Conservation (phyloP, 2,329 filamentous ascomycete genomes). For the Fusarium haematococcum region DNA sequence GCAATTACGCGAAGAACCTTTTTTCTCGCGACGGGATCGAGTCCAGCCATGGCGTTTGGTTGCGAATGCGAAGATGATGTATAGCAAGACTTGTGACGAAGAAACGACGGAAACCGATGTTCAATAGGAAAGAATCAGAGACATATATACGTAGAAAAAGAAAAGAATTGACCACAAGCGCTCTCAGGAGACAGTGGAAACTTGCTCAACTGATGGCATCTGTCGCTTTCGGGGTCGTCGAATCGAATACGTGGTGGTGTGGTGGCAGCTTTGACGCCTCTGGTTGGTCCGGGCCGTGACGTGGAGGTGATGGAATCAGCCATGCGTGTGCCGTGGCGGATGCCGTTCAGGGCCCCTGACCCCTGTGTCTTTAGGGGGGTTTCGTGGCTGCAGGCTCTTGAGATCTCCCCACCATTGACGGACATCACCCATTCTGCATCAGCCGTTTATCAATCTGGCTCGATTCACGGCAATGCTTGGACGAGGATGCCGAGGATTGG, state of each 20-base stretch:
- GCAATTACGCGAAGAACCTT: constrained; percentile 89
- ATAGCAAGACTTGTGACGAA: neutral
- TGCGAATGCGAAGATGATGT: constrained; percentile 9
- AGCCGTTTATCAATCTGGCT: neutral
- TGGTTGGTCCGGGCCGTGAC: constrained; percentile 7
- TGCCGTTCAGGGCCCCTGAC: constrained; percentile 12
- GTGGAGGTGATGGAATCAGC: constrained; percentile 7
- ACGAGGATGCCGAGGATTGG: neutral
- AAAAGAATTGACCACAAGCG: constrained; percentile 10
- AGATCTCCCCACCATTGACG: constrained; percentile 12
- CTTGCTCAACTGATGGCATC: constrained; percentile 34
- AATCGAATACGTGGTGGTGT: constrained; percentile 34
- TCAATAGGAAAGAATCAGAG: neutral
- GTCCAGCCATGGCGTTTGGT: constrained; percentile 53
- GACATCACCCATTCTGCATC: neutral
- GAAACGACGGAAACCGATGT: neutral
- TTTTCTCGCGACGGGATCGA: constrained; percentile 73
- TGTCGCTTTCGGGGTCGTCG: constrained; percentile 18
- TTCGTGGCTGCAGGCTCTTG: constrained; percentile 21
- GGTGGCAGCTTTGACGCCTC: constrained; percentile 29
- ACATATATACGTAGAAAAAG: neutral
- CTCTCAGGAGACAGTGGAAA: constrained; percentile 38
- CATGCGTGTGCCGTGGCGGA: constrained; percentile 11
- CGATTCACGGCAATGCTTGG: neutral
- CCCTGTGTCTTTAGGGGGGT: constrained; percentile 27